A percentile compares a stretch with the other conserved stretches of the same genome.
phyloP scores from a whole-genome alignment of 257 asterid genomes.

The Nemophila menziesii region DNA sequence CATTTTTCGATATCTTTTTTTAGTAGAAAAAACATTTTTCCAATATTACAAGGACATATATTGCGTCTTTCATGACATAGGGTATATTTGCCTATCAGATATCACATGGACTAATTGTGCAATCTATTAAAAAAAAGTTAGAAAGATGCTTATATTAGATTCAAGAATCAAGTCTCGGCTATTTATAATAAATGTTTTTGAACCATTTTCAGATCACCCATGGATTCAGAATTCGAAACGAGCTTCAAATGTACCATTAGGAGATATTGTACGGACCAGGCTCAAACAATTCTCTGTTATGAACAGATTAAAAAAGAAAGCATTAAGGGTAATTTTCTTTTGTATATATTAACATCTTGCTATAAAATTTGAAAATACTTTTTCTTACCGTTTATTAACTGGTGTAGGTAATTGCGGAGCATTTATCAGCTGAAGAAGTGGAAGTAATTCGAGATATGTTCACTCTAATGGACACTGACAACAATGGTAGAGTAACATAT shows the following conservation, averaged over 20 bases:
- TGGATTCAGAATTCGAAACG: conserved; percentile 80
- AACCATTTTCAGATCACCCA: conserved; percentile 71
- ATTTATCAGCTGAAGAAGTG: conserved; percentile 79
- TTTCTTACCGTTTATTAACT: conserved; percentile 7
- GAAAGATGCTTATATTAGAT: too few species aligned
- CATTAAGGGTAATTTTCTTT: conserved; percentile 52
- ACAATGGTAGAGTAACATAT: conserved; percentile 79
- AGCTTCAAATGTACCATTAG: conserved; percentile 81
- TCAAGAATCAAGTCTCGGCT: too few species aligned
- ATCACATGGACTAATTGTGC: too few species aligned
- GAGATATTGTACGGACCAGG: conserved; percentile 80
- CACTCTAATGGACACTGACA: conserved; percentile 78
- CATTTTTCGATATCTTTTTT: too few species aligned
- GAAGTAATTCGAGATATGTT: conserved; percentile 94
- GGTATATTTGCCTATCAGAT: too few species aligned
- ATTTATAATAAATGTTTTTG: too few species aligned
- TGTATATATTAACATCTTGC: too few species aligned
- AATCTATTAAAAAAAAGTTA: too few species aligned
- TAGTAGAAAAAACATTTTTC: too few species aligned
- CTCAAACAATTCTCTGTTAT: conserved; percentile 77
- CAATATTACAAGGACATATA: too few species aligned
- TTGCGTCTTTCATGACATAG: too few species aligned
- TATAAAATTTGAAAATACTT: too few species aligned
- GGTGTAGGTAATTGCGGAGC: conserved; percentile 79
- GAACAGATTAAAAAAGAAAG: conserved; percentile 88